These are phyloP conservation scores for Lactarius akahatsu DNA, from an alignment of 768 basidiomycete species.

Conservation along the genomic window DNA sequence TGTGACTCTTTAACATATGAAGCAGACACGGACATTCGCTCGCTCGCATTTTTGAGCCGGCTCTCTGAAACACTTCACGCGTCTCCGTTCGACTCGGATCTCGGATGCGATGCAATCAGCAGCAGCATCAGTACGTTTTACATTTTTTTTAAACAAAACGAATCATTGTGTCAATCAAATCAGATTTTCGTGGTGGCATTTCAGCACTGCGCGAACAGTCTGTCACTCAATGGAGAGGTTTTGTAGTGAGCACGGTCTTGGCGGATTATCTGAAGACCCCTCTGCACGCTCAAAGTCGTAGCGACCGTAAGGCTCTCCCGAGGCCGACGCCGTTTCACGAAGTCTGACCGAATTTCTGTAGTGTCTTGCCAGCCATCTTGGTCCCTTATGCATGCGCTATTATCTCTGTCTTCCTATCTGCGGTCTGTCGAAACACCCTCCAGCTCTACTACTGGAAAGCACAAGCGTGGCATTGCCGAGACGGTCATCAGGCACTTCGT, in stretches of 20 bases:
- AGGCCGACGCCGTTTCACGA: background rate
- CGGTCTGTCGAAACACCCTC: slow-evolving; percentile 14
- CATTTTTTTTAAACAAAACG: background rate
- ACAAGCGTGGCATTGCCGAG: slow-evolving; percentile 10
- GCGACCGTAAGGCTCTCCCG: slow-evolving; percentile 7
- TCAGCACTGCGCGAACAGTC: slow-evolving; percentile 13
- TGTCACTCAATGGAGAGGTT: slow-evolving; percentile 15
- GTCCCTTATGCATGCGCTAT: slow-evolving; percentile 21
- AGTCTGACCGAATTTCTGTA: background rate
- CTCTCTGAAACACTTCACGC: slow-evolving; percentile 25
- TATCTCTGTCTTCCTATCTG: slow-evolving; percentile 15
- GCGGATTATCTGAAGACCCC: slow-evolving; percentile 16
- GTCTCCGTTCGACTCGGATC: slow-evolving; percentile 24
- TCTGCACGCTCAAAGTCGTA: background rate
- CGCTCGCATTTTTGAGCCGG: slow-evolving; percentile 27
- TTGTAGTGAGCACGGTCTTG: slow-evolving; percentile 10
- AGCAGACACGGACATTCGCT: slow-evolving; percentile 21
- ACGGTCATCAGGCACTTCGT: slow-evolving; percentile 5
- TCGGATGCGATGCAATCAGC: slow-evolving; percentile 4
- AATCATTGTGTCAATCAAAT: background rate
- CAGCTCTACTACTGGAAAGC: background rate
- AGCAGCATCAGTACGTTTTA: slow-evolving; percentile 18
- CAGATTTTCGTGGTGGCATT: slow-evolving; percentile 14
- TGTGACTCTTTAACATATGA: background rate
- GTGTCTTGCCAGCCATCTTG: slow-evolving; percentile 14